Percentiles rank a stretch among this genome's conserved stretches.
phyloP scores from a whole-genome alignment of 129 eudicot genomes.

The Helianthus annuus region DNA sequence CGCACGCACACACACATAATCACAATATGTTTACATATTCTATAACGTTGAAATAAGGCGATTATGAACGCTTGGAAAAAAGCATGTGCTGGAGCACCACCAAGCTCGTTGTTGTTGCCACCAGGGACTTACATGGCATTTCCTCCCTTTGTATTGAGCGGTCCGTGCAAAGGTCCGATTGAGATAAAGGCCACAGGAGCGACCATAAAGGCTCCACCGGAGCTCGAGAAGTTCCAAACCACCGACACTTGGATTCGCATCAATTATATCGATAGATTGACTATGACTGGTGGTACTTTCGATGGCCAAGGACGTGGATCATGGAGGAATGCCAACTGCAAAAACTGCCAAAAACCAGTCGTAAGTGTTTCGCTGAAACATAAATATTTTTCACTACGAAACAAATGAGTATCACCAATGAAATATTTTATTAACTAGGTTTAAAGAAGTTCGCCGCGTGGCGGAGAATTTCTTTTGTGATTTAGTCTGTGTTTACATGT shows the following conservation, averaged over 20 bases:
- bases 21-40: neutral
- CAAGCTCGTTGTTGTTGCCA: slow-evolving; percentile 28
- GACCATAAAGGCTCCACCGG: slow-evolving; percentile 38
- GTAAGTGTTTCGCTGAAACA: slow-evolving; percentile 13
- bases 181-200: slow-evolving; percentile 36
- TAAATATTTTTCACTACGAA: too few relatives aligned
- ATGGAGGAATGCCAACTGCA: slow-evolving; percentile 21
- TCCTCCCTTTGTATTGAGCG: slow-evolving; percentile 11
- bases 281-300: slow-evolving; percentile 44
- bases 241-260: slow-evolving; percentile 38
- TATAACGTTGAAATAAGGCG: slow-evolving; percentile 14
- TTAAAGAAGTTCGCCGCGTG: too few relatives aligned
- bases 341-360: slow-evolving; percentile 12
- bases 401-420: too few relatives aligned
- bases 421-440: too few relatives aligned
- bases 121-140: slow-evolving; percentile 30
- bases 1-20: too few relatives aligned
- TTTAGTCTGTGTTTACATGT: too few relatives aligned
- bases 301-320: slow-evolving; percentile 51
- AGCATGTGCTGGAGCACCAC: slow-evolving; percentile 28
- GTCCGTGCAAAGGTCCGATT: slow-evolving; percentile 39
- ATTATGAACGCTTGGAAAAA: slow-evolving; percentile 29
- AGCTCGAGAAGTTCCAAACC: slow-evolving; percentile 24
- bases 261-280: slow-evolving; percentile 27
- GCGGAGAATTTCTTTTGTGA: too few relatives aligned